These are phyloP conservation scores for Zygosaccharomyces siamensis DNA, from an alignment of 805 yeast species.

Conservation along the genomic window DNA sequence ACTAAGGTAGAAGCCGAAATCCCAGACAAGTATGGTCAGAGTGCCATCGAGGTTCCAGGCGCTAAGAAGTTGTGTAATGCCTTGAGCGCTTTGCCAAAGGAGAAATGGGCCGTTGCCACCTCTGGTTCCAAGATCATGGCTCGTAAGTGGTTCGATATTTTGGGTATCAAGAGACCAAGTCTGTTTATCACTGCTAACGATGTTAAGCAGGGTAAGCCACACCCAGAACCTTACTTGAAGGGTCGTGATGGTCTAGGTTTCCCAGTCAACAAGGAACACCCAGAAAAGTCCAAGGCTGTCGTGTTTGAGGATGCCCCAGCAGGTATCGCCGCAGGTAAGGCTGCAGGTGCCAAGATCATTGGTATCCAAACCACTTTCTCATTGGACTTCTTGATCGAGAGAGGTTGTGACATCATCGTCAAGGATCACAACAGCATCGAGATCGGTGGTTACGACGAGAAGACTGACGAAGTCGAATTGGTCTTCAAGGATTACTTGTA, in stretches of 20 bases:
- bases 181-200: slow-evolving; percentile 78
- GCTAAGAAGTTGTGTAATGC: slow-evolving; percentile 57
- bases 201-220: slow-evolving; percentile 77
- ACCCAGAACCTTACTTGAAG: slow-evolving; percentile 74
- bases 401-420: slow-evolving; percentile 81
- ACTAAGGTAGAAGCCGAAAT: slow-evolving; percentile 64
- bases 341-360: slow-evolving; percentile 75
- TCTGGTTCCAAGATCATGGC: slow-evolving; percentile 78
- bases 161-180: slow-evolving; percentile 59
- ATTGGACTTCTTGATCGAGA: slow-evolving; percentile 58
- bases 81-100: slow-evolving; percentile 47
- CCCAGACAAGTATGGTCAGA: slow-evolving; percentile 65
- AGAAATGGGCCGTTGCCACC: slow-evolving; percentile 84
- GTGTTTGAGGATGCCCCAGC: slow-evolving; percentile 91
- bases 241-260: slow-evolving; percentile 44
- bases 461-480: slow-evolving; percentile 38
- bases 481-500: slow-evolving; percentile 37
- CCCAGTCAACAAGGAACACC: slow-evolving; percentile 36
- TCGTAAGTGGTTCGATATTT: slow-evolving; percentile 67
- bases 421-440: slow-evolving; percentile 61
- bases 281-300: slow-evolving; percentile 42
- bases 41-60: slow-evolving; percentile 73
- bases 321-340: slow-evolving; percentile 78
- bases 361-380: slow-evolving; percentile 81
- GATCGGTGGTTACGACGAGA: slow-evolving; percentile 50